Evolutionary conservation across 495 filamentous ascomycete genomes (phyloP).

Genomic region (Talaromyces nanjingensis): DNA sequence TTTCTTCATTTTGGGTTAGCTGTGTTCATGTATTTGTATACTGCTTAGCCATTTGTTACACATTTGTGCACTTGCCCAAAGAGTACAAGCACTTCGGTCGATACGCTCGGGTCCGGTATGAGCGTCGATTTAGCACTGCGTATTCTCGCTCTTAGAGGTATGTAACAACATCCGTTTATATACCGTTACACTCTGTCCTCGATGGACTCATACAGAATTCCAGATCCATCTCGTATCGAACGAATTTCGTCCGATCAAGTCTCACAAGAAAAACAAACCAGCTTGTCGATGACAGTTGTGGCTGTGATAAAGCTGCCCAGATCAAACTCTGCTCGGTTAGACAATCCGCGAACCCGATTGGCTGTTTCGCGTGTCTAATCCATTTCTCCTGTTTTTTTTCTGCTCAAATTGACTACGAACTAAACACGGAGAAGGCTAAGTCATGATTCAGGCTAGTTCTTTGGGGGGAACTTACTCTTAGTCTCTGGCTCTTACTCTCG

Average conservation of each 20-base stretch:
- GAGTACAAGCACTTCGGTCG: too few relatives aligned
- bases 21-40: too few relatives aligned
- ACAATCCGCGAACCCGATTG: not conserved
- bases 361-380: not conserved
- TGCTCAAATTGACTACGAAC: not conserved
- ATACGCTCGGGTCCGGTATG: not conserved
- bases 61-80: too few relatives aligned
- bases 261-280: too few relatives aligned
- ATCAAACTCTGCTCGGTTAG: not conserved
- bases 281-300: not conserved
- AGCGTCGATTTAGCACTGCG: not conserved
- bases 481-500: not conserved
- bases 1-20: not conserved
- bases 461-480: too few relatives aligned
- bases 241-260: not conserved
- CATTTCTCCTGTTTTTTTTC: not conserved
- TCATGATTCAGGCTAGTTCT: not conserved
- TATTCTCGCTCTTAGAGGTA: too few relatives aligned
- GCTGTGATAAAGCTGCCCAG: not conserved
- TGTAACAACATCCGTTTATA: too few relatives aligned
- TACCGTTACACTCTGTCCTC: too few relatives aligned
- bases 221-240: not conserved
- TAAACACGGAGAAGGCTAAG: not conserved
- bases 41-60: too few relatives aligned
- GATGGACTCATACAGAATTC: not conserved